Evolutionary conservation across 2,329 filamentous ascomycete species (phyloP), one percentile per base, ranked within the genome.

Genomic region (Cladosporium austrohemisphaericum): DNA sequence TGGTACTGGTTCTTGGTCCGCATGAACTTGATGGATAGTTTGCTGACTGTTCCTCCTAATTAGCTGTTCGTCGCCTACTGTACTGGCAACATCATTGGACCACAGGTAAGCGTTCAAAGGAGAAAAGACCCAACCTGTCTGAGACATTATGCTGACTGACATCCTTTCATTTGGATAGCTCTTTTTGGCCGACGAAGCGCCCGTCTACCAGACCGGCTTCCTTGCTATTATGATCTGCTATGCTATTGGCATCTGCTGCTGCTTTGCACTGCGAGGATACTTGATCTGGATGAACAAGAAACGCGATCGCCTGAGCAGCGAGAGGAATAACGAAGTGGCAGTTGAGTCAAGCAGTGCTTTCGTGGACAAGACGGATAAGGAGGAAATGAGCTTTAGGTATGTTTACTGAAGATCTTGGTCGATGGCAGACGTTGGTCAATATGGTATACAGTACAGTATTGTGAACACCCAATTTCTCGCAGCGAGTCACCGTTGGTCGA

Each of bases 61-160:
- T n/a, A 38, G 35, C 10, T 38, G 11, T 38, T 38, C 35, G 23
- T 38, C 6, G 35, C 35, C 18, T 38, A 38, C 52, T 31, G 28
- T 14, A 16, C 33, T 25, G 28, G 20, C 16, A 32, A 32, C 11
- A 26, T 32, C 14, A 20, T 14, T 14, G 29, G 29, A 32, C 29
- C 29, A 14, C 29, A n/a, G n/a, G n/a, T n/a, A n/a, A n/a, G n/a
- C n/a, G n/a, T n/a, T n/a, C n/a, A n/a, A n/a, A n/a, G n/a, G n/a
- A n/a, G n/a, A n/a, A n/a, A n/a, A n/a, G n/a, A n/a, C n/a, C n/a
- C n/a, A n/a, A n/a, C n/a, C n/a, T n/a, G n/a, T n/a, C n/a, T n/a
- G n/a, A n/a, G n/a, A n/a, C n/a, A n/a, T n/a, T n/a, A n/a, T n/a
- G n/a, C n/a, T n/a, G n/a, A n/a, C n/a, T n/a, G n/a, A n/a, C n/a